A percentile compares a stretch with the other conserved stretches of the same genome.
Evolutionary conservation across 2,329 filamentous ascomycete species (phyloP).

Genomic region (Didymella arachidicola): DNA sequence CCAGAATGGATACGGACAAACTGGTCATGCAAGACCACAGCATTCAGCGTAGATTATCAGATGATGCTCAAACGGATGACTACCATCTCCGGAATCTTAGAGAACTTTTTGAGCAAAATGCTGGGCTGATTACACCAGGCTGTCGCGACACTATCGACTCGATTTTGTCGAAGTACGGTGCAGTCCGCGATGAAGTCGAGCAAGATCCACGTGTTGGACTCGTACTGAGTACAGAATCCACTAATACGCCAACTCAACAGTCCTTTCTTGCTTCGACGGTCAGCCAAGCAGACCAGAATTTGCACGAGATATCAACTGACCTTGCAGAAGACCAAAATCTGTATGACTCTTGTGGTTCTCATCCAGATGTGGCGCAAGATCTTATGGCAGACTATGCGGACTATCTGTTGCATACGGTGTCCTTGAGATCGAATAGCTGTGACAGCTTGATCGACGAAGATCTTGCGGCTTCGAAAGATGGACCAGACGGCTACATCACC

Average conservation of each 20-base stretch:
- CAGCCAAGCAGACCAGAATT: background rate
- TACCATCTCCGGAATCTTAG: background rate
- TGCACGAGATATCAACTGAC: background rate
- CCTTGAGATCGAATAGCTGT: background rate
- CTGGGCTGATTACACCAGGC: background rate
- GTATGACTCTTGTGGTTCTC: background rate
- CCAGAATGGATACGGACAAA: background rate
- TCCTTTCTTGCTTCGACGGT: background rate
- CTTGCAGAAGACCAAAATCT: background rate
- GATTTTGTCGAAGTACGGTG: background rate
- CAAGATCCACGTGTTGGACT: background rate
- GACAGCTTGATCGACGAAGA: background rate
- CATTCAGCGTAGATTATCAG: background rate
- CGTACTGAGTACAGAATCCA: background rate
- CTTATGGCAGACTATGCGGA: background rate
- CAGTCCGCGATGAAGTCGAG: background rate
- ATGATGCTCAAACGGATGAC: background rate
- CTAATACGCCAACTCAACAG: background rate
- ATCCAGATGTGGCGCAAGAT: background rate
- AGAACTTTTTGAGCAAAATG: background rate
- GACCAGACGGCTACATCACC: background rate
- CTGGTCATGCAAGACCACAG: background rate
- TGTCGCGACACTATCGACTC: background rate
- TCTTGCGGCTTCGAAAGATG: background rate
- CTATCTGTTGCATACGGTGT: background rate